Evolutionary conservation across 192 early-diverging fungal genomes (phyloP).

Genomic region (Gamsiella multidivaricata): DNA sequence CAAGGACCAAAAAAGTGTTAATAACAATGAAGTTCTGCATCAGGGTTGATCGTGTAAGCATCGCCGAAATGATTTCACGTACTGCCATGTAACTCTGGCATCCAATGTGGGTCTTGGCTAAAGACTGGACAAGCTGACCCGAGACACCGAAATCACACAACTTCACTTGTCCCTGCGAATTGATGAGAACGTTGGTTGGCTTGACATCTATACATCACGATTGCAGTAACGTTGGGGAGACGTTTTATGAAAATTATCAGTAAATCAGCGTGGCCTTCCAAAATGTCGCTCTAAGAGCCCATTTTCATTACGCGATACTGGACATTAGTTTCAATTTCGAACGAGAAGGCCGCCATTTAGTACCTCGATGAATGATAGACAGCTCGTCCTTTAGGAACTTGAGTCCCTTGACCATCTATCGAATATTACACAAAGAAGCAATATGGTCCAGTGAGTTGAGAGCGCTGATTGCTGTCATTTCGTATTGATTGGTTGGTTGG

Average conservation of each 20-base stretch:
- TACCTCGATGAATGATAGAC: conserved; percentile 88
- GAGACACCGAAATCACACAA: conserved; percentile 98
- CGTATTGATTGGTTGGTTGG: no score
- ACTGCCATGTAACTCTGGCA: conserved; percentile 97
- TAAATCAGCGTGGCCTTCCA: no score
- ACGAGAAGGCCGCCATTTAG: no score
- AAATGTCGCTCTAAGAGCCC: neutral
- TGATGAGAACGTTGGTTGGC: conserved; percentile 93
- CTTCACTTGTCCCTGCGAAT: conserved; percentile 89
- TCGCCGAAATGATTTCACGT: conserved; percentile 31
- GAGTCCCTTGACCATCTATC: conserved; percentile 83
- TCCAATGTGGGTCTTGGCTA: conserved; percentile 94
- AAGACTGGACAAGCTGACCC: conserved; percentile 86
- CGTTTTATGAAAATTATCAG: neutral
- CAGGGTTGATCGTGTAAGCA: no score
- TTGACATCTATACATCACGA: conserved; percentile 78
- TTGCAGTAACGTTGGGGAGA: neutral
- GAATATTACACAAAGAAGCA: neutral
- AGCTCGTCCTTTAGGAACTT: conserved; percentile 89
- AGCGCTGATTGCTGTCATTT: neutral
- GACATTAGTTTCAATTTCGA: no score
- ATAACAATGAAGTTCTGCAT: conserved; percentile 14
- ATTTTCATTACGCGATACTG: no score
- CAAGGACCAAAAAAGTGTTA: neutral
- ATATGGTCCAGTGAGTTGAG: conserved; percentile 6